phyloP scores from a whole-genome alignment of 2,329 filamentous ascomycete species.

The Monosporascus cannonballus region DNA sequence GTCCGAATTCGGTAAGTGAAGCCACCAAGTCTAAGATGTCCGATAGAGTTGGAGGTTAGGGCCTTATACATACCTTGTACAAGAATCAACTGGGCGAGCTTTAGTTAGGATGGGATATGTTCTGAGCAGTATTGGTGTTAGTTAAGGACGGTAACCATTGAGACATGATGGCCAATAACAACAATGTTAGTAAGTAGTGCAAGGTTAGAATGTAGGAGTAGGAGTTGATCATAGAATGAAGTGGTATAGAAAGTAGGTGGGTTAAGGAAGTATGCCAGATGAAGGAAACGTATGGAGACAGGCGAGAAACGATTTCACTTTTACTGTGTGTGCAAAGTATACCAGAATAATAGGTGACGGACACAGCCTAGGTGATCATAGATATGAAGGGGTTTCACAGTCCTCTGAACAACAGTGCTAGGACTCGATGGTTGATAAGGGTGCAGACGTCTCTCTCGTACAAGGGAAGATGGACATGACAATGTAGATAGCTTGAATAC shows the following conservation, averaged over 20 bases:
- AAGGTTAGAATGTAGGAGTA: not conserved
- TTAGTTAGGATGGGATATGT: conserved; percentile 15
- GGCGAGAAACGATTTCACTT: no score
- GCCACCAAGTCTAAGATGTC: not conserved
- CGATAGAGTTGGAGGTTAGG: not conserved
- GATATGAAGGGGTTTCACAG: no score
- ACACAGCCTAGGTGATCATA: no score
- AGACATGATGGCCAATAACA: not conserved
- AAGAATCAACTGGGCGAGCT: conserved; percentile 15
- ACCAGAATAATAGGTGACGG: no score
- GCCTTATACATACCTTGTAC: conserved; percentile 18
- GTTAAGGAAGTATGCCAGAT: not conserved
- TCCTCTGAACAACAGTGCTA: no score
- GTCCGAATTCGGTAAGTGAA: not conserved
- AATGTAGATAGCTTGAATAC: not conserved
- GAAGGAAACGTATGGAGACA: not conserved
- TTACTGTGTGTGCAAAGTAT: not conserved
- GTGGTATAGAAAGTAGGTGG: not conserved
- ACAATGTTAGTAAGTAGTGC: not conserved
- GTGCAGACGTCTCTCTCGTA: not conserved
- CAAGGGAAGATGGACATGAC: not conserved
- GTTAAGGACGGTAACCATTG: not conserved
- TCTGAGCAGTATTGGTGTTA: conserved; percentile 9
- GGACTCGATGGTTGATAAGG: not conserved
- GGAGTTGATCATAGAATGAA: not conserved